A percentile compares a stretch with the other conserved stretches of the same genome.
Conservation (phyloP, 78 protist genomes). For the Cavenderia fasciculata region DNA sequence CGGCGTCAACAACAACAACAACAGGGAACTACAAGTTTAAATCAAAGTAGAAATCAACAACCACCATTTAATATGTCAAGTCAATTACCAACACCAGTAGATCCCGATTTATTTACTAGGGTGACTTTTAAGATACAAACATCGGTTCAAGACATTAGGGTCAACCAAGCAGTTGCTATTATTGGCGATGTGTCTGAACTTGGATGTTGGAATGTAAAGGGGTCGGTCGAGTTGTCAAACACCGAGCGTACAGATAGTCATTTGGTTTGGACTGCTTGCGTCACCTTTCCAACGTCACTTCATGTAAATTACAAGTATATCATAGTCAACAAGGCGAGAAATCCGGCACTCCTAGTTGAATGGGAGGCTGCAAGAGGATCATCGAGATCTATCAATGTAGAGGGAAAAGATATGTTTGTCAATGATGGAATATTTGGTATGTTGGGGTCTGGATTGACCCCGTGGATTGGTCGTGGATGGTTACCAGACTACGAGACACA, state of each 20-base stretch:
- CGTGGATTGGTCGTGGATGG: constrained; percentile 79
- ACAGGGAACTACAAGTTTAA: too few relatives aligned
- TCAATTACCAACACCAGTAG: too few relatives aligned
- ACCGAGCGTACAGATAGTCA: constrained; percentile 46
- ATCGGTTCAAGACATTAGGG: not conserved
- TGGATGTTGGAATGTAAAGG: constrained; percentile 42
- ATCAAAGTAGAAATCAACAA: too few relatives aligned
- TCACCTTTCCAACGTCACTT: constrained; percentile 27
- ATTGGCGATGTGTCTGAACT: constrained; percentile 40
- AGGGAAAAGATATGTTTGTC: constrained; percentile 70
- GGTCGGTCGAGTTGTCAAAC: constrained; percentile 14
- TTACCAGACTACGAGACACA: constrained; percentile 68
- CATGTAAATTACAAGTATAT: constrained; percentile 43
- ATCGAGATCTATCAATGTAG: constrained; percentile 4
- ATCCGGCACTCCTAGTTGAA: constrained; percentile 2
- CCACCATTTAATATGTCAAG: too few relatives aligned
- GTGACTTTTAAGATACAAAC: constrained; percentile 58
- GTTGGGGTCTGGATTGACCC: constrained; percentile 21
- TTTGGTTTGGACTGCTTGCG: constrained; percentile 38
- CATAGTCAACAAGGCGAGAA: not conserved
- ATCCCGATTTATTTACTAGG: constrained; percentile 26
- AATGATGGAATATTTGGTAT: constrained; percentile 74
- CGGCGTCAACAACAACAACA: too few relatives aligned
- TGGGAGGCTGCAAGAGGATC: constrained; percentile 64
- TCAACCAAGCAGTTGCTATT: constrained; percentile 13